phyloP scores from a whole-genome alignment of 495 filamentous ascomycete species.

The Xylaria sp. region DNA sequence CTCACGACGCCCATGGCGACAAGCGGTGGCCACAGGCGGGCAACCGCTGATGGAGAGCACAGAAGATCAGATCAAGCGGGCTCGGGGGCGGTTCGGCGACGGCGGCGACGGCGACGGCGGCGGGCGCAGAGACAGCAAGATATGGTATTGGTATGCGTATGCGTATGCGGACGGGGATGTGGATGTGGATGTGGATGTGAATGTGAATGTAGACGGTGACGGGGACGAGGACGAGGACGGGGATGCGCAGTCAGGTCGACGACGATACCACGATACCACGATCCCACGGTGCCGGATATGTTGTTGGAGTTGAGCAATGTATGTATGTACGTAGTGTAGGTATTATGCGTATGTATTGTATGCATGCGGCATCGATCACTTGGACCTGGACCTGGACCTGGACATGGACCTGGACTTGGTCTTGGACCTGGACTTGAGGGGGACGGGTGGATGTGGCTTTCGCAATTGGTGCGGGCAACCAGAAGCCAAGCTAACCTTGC shows the following conservation, averaged over 20 bases:
- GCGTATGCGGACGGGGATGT: background rate
- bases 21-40: constrained; percentile 22
- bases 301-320: constrained; percentile 26
- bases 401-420: too few species aligned
- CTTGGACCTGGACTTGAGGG: constrained; percentile 5
- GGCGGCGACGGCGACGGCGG: too few species aligned
- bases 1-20: constrained; percentile 87
- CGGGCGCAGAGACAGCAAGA: background rate
- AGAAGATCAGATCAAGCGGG: constrained; percentile 15
- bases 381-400: too few species aligned
- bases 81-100: background rate
- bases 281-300: too few species aligned
- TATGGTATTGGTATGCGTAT: too few species aligned
- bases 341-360: constrained; percentile 19
- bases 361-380: constrained; percentile 30
- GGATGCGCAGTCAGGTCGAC: constrained; percentile 10
- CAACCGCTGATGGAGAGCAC: constrained; percentile 7
- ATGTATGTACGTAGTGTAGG: constrained; percentile 10
- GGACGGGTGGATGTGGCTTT: constrained; percentile 24
- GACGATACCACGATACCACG: too few species aligned
- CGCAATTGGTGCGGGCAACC: constrained; percentile 28
- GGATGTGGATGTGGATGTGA: background rate
- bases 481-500: constrained; percentile 21
- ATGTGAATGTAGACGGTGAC: background rate
- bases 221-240: background rate